Evolutionary conservation across 108 stramenopile genomes (phyloP).

Genomic region (Cyclotella choctawhatcheeana): DNA sequence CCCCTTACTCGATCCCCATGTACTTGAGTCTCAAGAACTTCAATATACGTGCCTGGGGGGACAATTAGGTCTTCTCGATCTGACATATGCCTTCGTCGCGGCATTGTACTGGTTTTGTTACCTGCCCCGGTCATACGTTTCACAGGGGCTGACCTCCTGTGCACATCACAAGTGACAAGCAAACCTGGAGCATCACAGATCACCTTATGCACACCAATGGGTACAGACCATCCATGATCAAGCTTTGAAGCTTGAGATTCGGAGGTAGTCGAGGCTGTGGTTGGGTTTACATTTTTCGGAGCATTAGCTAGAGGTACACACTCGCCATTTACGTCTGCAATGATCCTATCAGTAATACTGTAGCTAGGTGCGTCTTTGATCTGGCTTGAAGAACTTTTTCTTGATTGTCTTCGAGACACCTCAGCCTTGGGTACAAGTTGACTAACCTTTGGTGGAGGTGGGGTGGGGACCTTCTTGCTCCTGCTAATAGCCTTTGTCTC

Average conservation of each 20-base stretch:
- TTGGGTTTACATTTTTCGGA: no score
- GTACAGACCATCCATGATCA: constrained; percentile 43
- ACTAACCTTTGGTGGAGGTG: background rate
- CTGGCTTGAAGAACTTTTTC: background rate
- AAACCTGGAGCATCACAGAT: constrained; percentile 32
- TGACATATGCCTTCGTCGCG: no score
- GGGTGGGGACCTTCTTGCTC: background rate
- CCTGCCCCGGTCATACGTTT: constrained; percentile 11
- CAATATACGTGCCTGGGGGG: constrained; percentile 32
- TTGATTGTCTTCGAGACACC: background rate
- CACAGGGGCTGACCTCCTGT: constrained; percentile 23
- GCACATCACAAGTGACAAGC: constrained; percentile 21
- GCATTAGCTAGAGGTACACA: no score
- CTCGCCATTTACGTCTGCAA: constrained; percentile 6
- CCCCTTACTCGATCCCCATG: constrained; percentile 39
- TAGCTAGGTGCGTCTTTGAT: background rate
- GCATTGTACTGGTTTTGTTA: background rate
- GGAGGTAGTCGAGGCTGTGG: no score
- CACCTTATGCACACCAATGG: constrained; percentile 36
- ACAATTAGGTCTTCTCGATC: constrained; percentile 17
- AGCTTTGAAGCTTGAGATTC: no score
- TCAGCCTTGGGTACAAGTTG: background rate
- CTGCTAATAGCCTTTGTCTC: background rate
- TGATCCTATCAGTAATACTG: constrained; percentile 7
- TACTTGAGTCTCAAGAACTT: constrained; percentile 35